Base-by-base conservation (phyloP, 129 eudicot species). In the Chrysanthemum seticuspe region DNA sequence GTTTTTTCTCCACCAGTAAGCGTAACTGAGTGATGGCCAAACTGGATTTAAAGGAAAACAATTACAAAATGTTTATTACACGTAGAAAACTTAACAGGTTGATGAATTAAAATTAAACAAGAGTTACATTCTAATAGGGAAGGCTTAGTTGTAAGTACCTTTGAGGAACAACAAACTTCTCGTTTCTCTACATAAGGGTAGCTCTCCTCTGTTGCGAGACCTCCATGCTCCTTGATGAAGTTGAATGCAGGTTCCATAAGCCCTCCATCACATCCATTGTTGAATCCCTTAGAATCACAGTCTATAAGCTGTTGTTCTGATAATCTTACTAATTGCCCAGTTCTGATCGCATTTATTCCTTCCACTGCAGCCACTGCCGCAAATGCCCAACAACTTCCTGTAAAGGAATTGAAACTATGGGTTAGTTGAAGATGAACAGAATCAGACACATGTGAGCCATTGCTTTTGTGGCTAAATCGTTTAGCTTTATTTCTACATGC, bases 371-470 rank as follows among this genome's bases (percentile, higher is more conserved):
- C 98, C 59, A 89, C 89, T 0, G 95, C 82, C 25, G 96, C 87
- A 76, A 92, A 89, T n/a, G 98, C 89, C 96, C 95, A 89, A 72
- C 96, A 89, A 85, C 98, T 85, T 25, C 96, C 98, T 92, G 79
- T 65, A 80, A 52, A 52, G 57, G 5, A 13, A 52, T 52, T 52
- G 57, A 52, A 52, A 52, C 45, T 40, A 36, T 36, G 9, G 1
- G 10, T 40, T 40, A 40, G 45, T 40, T 40, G 45, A 40, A 5
- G 10, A 40, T 6, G 1, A 40, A 40, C 7, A 40, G 45, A 40
- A 1, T 40, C 9, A 6, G 45, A 40, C 45, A 29, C 31, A 29
- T 29, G 31, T 29, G 45, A 40, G 45, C 9, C 45, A 40, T 40
- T 40, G 7, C 10, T 40, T 6, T 40, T 40, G 45, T 40, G 0